phyloP scores from a whole-genome alignment of 2,329 filamentous ascomycete genomes.

The Leptographium radiaticola region DNA sequence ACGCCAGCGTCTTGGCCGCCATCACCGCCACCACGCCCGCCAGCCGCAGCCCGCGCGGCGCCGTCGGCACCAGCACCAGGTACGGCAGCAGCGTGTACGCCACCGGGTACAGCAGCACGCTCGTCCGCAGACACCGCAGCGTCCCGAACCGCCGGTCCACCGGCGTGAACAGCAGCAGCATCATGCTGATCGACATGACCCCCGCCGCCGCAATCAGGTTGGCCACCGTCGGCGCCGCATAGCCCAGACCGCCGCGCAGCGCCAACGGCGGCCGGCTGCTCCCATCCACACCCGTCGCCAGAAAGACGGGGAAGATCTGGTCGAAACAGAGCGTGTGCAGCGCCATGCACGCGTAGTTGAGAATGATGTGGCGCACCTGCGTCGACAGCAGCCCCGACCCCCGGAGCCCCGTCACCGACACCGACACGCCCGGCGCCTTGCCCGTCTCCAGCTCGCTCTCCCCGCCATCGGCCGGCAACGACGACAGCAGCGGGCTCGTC shows the following conservation, averaged over 20 bases:
- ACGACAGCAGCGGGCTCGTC: not conserved
- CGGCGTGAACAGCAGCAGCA: slow-evolving; percentile 3
- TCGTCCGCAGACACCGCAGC: slow-evolving; percentile 4
- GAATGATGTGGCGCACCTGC: not conserved
- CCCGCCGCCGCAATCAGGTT: slow-evolving; percentile 2
- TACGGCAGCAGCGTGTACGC: slow-evolving; percentile 5
- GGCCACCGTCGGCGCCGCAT: not conserved
- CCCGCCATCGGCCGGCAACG: too few relatives aligned
- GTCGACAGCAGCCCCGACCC: not conserved
- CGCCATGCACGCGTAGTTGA: slow-evolving; percentile 5
- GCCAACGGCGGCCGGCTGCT: not conserved
- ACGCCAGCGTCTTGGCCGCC: not conserved
- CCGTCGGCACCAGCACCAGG: slow-evolving; percentile 2
- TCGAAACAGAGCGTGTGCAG: slow-evolving; percentile 8
- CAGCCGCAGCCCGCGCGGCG: slow-evolving; percentile 1
- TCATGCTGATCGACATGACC: slow-evolving; percentile 5
- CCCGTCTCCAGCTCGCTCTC: not conserved
- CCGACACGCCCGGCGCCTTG: not conserved
- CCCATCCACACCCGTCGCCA: not conserved
- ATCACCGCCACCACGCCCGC: not conserved
- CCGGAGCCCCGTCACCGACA: not conserved
- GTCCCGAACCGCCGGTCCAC: slow-evolving; percentile 3
- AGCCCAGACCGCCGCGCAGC: slow-evolving; percentile 5
- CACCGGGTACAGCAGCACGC: slow-evolving; percentile 1
- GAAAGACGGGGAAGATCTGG: slow-evolving; percentile 9